Base-by-base conservation (phyloP, 495 filamentous ascomycete species). In the Talaromyces ruber region DNA sequence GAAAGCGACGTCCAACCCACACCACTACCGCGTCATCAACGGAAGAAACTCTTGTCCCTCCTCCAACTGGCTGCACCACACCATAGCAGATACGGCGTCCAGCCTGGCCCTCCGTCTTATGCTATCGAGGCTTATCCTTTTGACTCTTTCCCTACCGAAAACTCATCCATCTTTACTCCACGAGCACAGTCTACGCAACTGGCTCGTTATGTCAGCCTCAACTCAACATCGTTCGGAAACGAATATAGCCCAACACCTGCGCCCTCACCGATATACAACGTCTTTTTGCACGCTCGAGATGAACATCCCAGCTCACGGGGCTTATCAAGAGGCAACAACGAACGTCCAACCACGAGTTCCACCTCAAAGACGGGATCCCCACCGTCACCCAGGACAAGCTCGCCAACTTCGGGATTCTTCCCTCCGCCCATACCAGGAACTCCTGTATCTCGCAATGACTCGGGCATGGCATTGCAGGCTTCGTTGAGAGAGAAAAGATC, bases 401-500 rank as follows among this genome's bases (percentile, higher is more conserved):
- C 94, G 4, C 93, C 94, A 16, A 81, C 89, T 3, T 96, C 92
- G 8, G 81, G 83, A 43, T 82, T 84, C 65, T 96, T 96, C 71
- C 59, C 53, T 58, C 89, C 91, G 47, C 83, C 86, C 6, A 74
- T 89, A 67, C 86, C 91, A 0, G 81, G 80, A 5, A 91, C 88
- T 1, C 86, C 89, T 7, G 82, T 88, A 14, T 94, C 90, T n/a
- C 83, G 92, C 9, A 92, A 86, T 65, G 94, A 98, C 67, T 96
- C 93, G 30, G 93, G 90, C 3, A 92, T 91, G 72, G 88, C 89
- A 24, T 78, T 97, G 30, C 87, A 92, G 64, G 84, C 89, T 6
- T 95, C 89, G 6, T 75, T 98, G 43, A 83, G 91, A 22, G 94
- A 97, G 70, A 98, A 97, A 79, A 86, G 94, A 30, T 97, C 94